These are phyloP conservation scores for Leucogyrophana mollusca DNA, from an alignment of 768 basidiomycete genomes.

Conservation along the genomic window DNA sequence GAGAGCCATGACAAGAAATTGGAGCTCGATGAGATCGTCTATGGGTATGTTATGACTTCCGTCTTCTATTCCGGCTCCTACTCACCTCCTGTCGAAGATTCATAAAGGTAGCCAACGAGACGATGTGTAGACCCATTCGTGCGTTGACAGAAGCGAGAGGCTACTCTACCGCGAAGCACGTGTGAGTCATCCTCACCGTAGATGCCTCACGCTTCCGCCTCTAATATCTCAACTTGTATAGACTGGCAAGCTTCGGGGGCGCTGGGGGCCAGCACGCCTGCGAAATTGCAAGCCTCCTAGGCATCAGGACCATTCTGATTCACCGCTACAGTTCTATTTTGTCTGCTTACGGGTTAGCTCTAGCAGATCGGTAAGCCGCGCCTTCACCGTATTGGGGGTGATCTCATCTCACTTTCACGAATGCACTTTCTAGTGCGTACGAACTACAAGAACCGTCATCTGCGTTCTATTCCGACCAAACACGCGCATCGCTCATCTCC, in stretches of 20 bases:
- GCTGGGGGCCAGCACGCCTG: conserved; percentile 92
- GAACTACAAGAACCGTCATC: conserved; percentile 92
- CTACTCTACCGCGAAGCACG: conserved; percentile 76
- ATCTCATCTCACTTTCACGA: conserved; percentile 1
- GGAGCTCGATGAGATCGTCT: conserved; percentile 80
- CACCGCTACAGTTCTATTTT: conserved; percentile 92
- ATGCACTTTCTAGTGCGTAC: conserved; percentile 55
- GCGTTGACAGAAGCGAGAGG: conserved; percentile 89
- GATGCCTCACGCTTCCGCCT: too few relatives aligned
- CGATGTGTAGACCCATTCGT: conserved; percentile 92
- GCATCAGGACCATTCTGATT: conserved; percentile 85
- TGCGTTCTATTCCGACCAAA: conserved; percentile 65
- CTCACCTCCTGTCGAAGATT: conserved; percentile 52
- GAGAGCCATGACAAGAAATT: conserved; percentile 56
- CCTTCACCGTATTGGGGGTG: not conserved
- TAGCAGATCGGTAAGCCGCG: conserved; percentile 67
- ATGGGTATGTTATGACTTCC: conserved; percentile 53
- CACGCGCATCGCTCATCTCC: conserved; percentile 49
- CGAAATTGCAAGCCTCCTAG: conserved; percentile 84
- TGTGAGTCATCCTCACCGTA: conserved; percentile 32
- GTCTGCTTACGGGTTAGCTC: conserved; percentile 91
- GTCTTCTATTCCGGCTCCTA: not conserved
- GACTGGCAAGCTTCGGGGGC: conserved; percentile 85
- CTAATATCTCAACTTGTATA: too few relatives aligned
- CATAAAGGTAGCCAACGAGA: conserved; percentile 95